Percentiles rank a stretch among this genome's conserved stretches.
Evolutionary conservation across 345 rosid genomes (phyloP).

Genomic region (Mercurialis annua): DNA sequence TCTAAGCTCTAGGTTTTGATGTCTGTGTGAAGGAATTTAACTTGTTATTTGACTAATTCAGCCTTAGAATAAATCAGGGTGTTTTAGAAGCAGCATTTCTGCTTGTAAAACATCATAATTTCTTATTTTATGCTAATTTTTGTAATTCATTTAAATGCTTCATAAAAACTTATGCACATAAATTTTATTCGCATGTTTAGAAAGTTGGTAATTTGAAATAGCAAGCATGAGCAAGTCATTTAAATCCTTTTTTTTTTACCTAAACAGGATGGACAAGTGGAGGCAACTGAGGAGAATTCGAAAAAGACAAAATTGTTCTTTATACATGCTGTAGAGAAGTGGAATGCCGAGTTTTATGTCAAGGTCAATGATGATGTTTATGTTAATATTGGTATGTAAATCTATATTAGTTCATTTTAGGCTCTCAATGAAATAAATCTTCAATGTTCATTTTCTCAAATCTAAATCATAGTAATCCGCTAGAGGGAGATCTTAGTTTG

Average conservation of each 20-base stretch:
- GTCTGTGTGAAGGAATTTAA: background rate
- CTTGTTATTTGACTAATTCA: background rate
- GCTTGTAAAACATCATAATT: background rate
- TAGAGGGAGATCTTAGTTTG: background rate
- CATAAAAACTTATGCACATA: background rate
- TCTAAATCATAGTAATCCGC: background rate
- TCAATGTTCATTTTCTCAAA: background rate
- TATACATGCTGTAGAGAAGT: conserved; percentile 45
- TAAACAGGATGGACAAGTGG: conserved; percentile 57
- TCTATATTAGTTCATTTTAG: conserved; percentile 1
- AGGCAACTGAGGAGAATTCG: conserved; percentile 48
- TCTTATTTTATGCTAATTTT: conserved; percentile 3
- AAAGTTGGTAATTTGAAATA: background rate
- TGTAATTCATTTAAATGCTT: background rate
- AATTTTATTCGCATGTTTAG: conserved; percentile 5
- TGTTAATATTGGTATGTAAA: conserved; percentile 64
- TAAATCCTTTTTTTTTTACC: conserved; percentile 13
- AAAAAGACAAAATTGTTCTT: conserved; percentile 53
- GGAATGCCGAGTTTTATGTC: conserved; percentile 74
- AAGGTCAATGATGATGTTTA: conserved; percentile 80
- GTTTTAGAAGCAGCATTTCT: background rate
- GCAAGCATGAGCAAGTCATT: background rate
- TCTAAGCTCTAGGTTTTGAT: background rate
- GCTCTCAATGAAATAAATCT: conserved; percentile 1
- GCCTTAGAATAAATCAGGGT: too few relatives aligned